Conservation (phyloP, 148 eudicot genomes). For the Nepenthes mirabilis region DNA sequence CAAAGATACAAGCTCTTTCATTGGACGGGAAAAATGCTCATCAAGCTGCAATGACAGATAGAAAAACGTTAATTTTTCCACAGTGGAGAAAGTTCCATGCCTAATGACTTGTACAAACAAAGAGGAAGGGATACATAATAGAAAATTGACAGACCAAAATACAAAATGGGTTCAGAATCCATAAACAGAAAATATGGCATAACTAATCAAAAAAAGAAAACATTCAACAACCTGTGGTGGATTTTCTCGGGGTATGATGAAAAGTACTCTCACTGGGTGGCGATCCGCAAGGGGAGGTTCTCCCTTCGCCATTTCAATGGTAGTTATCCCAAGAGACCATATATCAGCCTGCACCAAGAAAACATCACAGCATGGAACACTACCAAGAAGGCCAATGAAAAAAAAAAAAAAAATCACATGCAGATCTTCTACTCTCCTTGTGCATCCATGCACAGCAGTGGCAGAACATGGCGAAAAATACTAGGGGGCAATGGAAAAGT, state of each 20-base stretch:
- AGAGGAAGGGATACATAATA: neutral
- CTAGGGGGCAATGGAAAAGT: no score
- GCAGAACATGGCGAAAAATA: no score
- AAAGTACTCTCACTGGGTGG: conserved; percentile 98
- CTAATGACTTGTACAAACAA: neutral
- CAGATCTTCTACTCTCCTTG: no score
- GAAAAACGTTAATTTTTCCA: conserved; percentile 2
- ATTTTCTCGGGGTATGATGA: conserved; percentile 95
- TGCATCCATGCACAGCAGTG: no score
- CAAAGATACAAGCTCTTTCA: conserved; percentile 83
- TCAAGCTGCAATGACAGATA: conserved; percentile 55
- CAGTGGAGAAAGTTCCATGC: conserved; percentile 1
- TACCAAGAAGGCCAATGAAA: neutral
- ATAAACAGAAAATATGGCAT: neutral
- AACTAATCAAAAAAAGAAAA: conserved; percentile 1
- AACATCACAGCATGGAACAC: conserved; percentile 7
- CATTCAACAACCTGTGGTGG: conserved; percentile 71
- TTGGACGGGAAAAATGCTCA: conserved; percentile 88
- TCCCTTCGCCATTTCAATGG: conserved; percentile 97
- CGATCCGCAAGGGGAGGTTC: conserved; percentile 97
- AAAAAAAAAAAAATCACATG: neutral
- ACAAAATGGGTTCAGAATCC: neutral
- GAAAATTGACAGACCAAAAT: neutral
- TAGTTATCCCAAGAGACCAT: conserved; percentile 94
- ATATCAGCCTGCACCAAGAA: conserved; percentile 75